Evolutionary conservation across 1,139 yeast genomes (phyloP), one percentile per base, ranked within the genome.

Genomic region (Suhomyces maxii): DNA sequence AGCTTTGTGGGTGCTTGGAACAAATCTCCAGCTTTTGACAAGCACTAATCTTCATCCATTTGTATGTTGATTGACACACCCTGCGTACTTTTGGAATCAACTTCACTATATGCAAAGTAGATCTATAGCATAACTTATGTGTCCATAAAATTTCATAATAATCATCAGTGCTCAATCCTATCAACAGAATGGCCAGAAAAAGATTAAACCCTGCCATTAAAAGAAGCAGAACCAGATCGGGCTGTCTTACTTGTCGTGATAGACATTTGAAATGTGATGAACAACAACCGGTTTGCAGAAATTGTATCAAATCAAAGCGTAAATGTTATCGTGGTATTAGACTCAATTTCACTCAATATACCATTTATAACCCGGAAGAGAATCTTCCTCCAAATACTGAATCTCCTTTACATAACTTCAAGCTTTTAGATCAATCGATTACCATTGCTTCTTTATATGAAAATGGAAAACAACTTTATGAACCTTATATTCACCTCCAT

Each of bases 221-320:
- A 44, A 55, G 68, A 49, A 65, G 68, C 45, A 42, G 58, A 56
- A 72, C 79, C 9, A 62, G 79, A 45, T 72, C 77, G 8, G 79
- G 79, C 9, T 74, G 79, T 54, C 61, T 73, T 43, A 74, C 79
- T 10, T 74, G 79, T 56, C 68, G 79, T 39, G 79, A 74, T 51
- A 61, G 79, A 43, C 79, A 74, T 55, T 72, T 74, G 70, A 74
- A 74, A 56, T 74, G 79, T 57, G 79, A 74, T 52, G 79, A 74
- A 55, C 75, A 69, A 49, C 67, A 64, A 42, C 79, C 79, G 1
- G 75, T 73, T 26, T 74, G 79, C 55, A 67, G 67, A 39, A 74
- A 74, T 54, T 74, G 79, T 53, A 61, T 72, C 41, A 72, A 68
- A 48, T 69, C 76, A 9, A 68, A 68, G 41, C 57, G 79, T 36